A percentile compares a stretch with the other conserved stretches of the same genome.
Evolutionary conservation across 768 basidiomycete species (phyloP).

Genomic region (Scleroderma citrinum): DNA sequence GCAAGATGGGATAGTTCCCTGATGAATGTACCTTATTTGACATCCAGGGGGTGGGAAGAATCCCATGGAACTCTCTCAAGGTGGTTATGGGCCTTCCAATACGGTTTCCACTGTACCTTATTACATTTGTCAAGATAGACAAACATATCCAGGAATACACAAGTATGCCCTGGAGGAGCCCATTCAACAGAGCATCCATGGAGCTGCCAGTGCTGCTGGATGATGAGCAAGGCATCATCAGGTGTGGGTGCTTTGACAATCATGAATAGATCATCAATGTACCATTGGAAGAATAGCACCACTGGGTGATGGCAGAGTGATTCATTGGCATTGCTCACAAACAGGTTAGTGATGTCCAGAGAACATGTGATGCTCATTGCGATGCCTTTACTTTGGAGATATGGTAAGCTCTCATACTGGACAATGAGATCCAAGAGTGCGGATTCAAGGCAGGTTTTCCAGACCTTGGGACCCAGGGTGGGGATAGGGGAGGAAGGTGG

Average conservation of each 20-base stretch:
- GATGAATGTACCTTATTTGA: conserved; percentile 11
- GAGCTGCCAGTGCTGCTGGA: neutral
- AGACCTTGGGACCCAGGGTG: neutral
- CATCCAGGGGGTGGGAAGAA: conserved; percentile 10
- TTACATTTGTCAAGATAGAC: conserved; percentile 1
- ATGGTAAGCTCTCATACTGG: conserved; percentile 1
- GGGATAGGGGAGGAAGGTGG: neutral
- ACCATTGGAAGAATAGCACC: conserved; percentile 6
- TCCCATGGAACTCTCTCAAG: conserved; percentile 12
- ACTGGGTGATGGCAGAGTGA: neutral
- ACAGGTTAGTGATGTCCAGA: conserved; percentile 14
- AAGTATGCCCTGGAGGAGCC: neutral
- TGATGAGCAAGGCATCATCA: neutral
- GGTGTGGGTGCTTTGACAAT: conserved; percentile 1
- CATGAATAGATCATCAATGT: conserved; percentile 9
- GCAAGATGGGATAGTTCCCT: conserved; percentile 7
- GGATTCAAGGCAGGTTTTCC: neutral
- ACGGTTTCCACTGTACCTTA: conserved; percentile 5
- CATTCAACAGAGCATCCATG: conserved; percentile 1
- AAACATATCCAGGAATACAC: conserved; percentile 12
- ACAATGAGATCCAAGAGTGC: neutral
- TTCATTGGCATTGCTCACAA: conserved; percentile 6
- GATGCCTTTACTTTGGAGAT: conserved; percentile 7
- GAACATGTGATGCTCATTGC: conserved; percentile 12
- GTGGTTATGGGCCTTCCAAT: conserved; percentile 9